A percentile compares a stretch with the other conserved stretches of the same genome.
These are phyloP conservation scores for Trichoderma lentiforme DNA, from an alignment of 2,329 filamentous ascomycete genomes.

Conservation along the genomic window DNA sequence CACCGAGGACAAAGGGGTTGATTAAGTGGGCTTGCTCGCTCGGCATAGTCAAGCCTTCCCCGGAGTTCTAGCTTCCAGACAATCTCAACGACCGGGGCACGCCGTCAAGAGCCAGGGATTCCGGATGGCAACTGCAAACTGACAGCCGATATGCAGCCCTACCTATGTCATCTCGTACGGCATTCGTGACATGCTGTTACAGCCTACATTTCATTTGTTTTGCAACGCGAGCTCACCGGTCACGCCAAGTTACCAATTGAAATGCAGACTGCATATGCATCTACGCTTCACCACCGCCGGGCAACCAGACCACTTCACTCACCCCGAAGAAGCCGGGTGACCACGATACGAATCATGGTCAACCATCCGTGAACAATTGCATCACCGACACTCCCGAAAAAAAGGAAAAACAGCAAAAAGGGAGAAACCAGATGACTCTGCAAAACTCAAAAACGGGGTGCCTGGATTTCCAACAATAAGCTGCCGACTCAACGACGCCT, in stretches of 20 bases:
- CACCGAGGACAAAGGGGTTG: neutral
- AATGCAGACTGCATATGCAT: neutral
- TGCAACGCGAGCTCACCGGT: neutral
- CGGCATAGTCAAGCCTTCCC: constrained; percentile 1
- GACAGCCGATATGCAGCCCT: constrained; percentile 5
- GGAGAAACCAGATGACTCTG: neutral
- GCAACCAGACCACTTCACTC: neutral
- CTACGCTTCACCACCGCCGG: neutral
- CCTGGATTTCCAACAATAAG: neutral
- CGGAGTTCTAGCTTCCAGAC: neutral
- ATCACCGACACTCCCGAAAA: neutral
- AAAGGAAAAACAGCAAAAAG: neutral
- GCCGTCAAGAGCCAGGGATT: neutral
- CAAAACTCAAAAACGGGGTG: neutral
- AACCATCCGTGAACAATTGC: neutral
- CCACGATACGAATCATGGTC: neutral
- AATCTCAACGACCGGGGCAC: neutral
- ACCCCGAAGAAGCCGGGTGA: neutral
- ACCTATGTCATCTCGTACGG: constrained; percentile 1
- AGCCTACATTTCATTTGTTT: neutral
- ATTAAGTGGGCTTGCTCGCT: neutral
- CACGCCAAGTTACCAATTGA: neutral
- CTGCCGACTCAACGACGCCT: neutral
- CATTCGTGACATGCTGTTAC: neutral
- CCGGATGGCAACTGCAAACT: neutral